A percentile compares a stretch with the other conserved stretches of the same genome.
Evolutionary conservation across 1,139 yeast species (phyloP).

Genomic region (Taphrina populina): DNA sequence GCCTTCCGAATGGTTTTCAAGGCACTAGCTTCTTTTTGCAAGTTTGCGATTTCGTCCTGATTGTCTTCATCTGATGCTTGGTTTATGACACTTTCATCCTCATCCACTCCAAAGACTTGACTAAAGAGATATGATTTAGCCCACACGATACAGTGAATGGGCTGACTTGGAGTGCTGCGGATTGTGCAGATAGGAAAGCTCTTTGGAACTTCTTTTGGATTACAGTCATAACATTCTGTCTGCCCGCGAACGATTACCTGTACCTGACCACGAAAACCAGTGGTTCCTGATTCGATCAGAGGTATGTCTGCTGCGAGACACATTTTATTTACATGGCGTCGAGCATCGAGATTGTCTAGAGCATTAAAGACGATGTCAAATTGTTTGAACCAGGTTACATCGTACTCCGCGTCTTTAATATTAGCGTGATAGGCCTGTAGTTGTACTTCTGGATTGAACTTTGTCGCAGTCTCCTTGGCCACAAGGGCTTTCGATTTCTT

Average conservation of each 20-base stretch:
- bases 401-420: constrained; percentile 69
- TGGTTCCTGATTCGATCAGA: constrained; percentile 89
- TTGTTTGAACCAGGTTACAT: constrained; percentile 75
- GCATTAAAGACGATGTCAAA: constrained; percentile 86
- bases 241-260: constrained; percentile 76
- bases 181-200: constrained; percentile 95
- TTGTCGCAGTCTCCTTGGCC: constrained; percentile 75
- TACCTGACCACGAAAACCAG: constrained; percentile 90
- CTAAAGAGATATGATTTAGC: constrained; percentile 84
- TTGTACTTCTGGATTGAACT: constrained; percentile 72
- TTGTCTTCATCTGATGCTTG: constrained; percentile 59
- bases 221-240: constrained; percentile 93
- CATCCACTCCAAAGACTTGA: constrained; percentile 69
- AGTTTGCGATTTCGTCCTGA: constrained; percentile 60
- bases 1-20: constrained; percentile 60
- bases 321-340: constrained; percentile 83
- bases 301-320: constrained; percentile 72
- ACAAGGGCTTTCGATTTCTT: constrained; percentile 73
- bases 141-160: constrained; percentile 96
- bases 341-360: constrained; percentile 86
- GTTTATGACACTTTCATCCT: constrained; percentile 44
- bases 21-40: constrained; percentile 74
- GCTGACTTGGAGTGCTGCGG: constrained; percentile 92
- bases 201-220: constrained; percentile 80
- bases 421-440: constrained; percentile 82